These are phyloP conservation scores for Sisymbrium irio DNA, from an alignment of 345 rosid genomes.

Conservation along the genomic window DNA sequence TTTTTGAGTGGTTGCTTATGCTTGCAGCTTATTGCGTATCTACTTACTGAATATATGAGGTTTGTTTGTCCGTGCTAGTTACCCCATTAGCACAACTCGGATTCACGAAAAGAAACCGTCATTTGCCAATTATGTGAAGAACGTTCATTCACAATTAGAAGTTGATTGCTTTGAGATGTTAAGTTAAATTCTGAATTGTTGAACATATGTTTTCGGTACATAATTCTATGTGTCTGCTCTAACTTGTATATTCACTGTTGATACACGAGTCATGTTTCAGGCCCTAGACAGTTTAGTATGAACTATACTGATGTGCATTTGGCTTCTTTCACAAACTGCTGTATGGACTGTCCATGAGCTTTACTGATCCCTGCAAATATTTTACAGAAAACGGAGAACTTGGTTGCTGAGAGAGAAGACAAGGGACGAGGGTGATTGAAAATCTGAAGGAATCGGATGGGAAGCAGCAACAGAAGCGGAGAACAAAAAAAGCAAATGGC, in stretches of 20 bases:
- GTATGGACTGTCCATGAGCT: neutral
- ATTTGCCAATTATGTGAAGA: neutral
- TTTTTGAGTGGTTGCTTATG: neutral
- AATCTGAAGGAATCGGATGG: constrained; percentile 31
- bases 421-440: neutral
- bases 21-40: neutral
- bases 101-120: neutral
- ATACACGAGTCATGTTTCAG: neutral
- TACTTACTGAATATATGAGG: neutral
- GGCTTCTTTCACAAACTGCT: constrained; percentile 9
- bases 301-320: neutral
- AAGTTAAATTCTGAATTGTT: neutral
- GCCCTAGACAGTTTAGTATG: neutral
- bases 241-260: neutral
- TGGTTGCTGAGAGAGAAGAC: constrained; percentile 7
- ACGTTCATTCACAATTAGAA: neutral
- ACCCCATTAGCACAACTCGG: neutral
- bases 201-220: neutral
- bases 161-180: neutral
- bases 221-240: neutral
- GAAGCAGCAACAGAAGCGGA: constrained; percentile 44
- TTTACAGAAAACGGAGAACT: neutral
- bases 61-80: neutral
- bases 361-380: neutral
- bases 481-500: constrained; percentile 54